phyloP scores from a whole-genome alignment of 495 filamentous ascomycete genomes.

The Lasiosphaeriaceae sp. region DNA sequence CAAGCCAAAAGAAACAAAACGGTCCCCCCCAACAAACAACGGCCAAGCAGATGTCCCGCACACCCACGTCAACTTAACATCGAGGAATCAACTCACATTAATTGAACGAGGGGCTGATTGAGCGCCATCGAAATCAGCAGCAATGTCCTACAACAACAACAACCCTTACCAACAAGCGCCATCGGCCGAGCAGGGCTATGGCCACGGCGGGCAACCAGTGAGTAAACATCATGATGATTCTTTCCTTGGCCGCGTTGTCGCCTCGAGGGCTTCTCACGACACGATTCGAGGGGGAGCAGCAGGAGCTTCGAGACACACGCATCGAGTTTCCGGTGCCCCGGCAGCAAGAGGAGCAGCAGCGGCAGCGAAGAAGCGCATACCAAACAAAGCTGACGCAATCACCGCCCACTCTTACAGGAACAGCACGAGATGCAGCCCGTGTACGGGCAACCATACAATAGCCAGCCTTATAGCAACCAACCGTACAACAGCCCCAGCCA shows the following conservation, averaged over 20 bases:
- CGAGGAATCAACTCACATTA: constrained; percentile 8
- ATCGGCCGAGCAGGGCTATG: constrained; percentile 45
- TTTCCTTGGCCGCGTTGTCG: not conserved
- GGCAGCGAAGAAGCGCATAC: not conserved
- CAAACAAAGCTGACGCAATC: not conserved
- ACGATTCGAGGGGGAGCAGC: not conserved
- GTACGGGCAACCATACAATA: constrained; percentile 15
- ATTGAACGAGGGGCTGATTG: constrained; percentile 6
- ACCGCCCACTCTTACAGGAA: constrained; percentile 19
- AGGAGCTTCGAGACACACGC: constrained; percentile 1
- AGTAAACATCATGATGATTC: constrained; percentile 9
- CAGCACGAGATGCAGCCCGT: constrained; percentile 39
- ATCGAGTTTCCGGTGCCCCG: not conserved
- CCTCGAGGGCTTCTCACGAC: not conserved
- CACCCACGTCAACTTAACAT: not conserved
- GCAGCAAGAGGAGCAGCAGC: not conserved
- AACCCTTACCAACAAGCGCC: constrained; percentile 44
- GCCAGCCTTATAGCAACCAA: constrained; percentile 7
- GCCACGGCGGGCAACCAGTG: constrained; percentile 25
- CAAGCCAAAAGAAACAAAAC: not conserved
- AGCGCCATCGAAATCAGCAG: constrained; percentile 14
- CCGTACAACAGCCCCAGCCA: constrained; percentile 4
- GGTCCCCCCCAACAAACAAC: not conserved
- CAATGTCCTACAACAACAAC: constrained; percentile 45
- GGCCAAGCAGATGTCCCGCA: not conserved